Evolutionary conservation across 1,139 yeast species (phyloP).

Genomic region (Suhomyces taliae): DNA sequence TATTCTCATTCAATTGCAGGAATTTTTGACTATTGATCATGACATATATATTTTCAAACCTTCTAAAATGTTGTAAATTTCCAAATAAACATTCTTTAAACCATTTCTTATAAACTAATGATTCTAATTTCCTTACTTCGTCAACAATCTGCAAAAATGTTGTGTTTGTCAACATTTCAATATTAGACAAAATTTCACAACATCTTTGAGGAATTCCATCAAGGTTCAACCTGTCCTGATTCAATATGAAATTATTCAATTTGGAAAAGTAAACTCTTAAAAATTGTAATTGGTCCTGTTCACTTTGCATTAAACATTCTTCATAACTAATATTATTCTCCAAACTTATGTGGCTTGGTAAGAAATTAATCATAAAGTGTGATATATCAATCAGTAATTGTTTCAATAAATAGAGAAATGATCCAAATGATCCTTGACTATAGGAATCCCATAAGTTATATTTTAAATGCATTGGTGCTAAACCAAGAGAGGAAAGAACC

Average conservation of each 20-base stretch:
- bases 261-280: not conserved
- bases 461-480: not conserved
- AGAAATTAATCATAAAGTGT: not conserved
- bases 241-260: not conserved
- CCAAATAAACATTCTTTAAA: constrained; percentile 17
- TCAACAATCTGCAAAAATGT: not conserved
- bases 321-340: not conserved
- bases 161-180: not conserved
- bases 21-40: not conserved
- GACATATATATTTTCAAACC: constrained; percentile 23
- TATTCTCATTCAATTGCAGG: not conserved
- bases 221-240: not conserved
- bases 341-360: not conserved
- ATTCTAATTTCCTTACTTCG: constrained; percentile 11
- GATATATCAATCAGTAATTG: not conserved
- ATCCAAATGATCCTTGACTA: not conserved
- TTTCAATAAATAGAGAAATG: not conserved
- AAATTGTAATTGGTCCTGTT: not conserved
- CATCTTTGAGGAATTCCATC: constrained; percentile 2
- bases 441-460: not conserved
- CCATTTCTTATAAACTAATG: constrained; percentile 19
- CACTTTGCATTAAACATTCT: not conserved
- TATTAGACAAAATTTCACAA: not conserved
- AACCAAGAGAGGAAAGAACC: not conserved
- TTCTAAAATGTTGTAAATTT: constrained; percentile 13